Conservation (phyloP, 140 eudicot species). For the Ambrosia hybrid region DNA sequence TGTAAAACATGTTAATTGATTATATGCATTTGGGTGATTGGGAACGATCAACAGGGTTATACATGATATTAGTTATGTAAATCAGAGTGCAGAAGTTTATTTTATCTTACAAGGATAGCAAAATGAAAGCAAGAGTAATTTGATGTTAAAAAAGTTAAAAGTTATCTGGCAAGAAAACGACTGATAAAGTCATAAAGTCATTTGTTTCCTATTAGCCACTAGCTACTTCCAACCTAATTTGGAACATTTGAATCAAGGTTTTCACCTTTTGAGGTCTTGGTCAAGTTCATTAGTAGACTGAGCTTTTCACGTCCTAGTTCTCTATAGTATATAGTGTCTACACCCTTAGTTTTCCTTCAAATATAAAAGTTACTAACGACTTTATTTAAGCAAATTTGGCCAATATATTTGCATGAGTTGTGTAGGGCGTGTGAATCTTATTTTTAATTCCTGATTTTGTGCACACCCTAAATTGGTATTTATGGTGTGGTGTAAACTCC, state of each 20-base stretch:
- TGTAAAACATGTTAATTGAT: neutral
- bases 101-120: neutral
- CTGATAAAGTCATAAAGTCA: neutral
- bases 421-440: neutral
- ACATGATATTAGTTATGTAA: neutral
- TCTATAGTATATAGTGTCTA: neutral
- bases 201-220: neutral
- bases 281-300: neutral
- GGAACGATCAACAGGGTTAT: neutral
- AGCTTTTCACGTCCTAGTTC: neutral
- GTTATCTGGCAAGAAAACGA: no score
- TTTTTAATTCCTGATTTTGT: neutral
- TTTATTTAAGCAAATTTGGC: neutral
- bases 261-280: slow-evolving; percentile 2
- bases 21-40: neutral
- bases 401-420: neutral
- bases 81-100: neutral
- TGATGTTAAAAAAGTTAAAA: no score
- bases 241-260: neutral
- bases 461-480: neutral
- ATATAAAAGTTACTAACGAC: neutral
- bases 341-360: neutral
- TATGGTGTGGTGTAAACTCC: neutral
- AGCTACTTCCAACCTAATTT: slow-evolving; percentile 8
- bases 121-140: neutral